Conservation (phyloP, 805 yeast genomes). For the Ogataea sp. region DNA sequence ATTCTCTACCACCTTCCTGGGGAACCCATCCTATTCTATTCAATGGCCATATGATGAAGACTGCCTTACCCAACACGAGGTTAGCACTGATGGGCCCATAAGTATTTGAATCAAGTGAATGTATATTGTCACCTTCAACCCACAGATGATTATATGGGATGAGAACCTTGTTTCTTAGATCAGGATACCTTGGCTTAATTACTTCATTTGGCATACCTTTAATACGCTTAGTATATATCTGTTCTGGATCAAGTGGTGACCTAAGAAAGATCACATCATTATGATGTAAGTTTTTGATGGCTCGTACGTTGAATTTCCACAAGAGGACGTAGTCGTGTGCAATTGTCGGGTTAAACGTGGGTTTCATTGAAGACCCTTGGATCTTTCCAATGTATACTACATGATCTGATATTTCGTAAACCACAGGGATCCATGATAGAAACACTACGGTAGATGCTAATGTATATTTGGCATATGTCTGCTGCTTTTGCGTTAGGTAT, state of each 20-base stretch:
- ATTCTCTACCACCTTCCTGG: conserved; percentile 42
- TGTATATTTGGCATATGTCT: conserved; percentile 19
- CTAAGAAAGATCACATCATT: conserved; percentile 74
- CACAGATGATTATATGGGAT: conserved; percentile 80
- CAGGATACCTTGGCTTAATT: conserved; percentile 53
- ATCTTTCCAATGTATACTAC: conserved; percentile 66
- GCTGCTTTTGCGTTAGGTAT: conserved; percentile 4
- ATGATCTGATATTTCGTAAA: conserved; percentile 59
- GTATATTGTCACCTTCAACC: conserved; percentile 92
- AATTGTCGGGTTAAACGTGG: conserved; percentile 70
- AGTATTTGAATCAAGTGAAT: conserved; percentile 75
- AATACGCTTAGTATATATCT: conserved; percentile 71
- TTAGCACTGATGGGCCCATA: conserved; percentile 88
- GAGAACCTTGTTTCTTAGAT: conserved; percentile 51
- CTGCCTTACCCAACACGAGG: conserved; percentile 69
- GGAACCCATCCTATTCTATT: conserved; percentile 43
- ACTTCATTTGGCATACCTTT: conserved; percentile 69
- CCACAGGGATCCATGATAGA: conserved; percentile 75
- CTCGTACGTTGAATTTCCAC: conserved; percentile 52
- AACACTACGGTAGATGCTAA: conserved; percentile 26
- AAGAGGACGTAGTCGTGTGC: conserved; percentile 53
- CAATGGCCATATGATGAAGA: conserved; percentile 63
- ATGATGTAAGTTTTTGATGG: conserved; percentile 36
- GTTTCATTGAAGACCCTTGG: conserved; percentile 82
- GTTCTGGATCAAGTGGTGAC: conserved; percentile 75